Evolutionary conservation across 1,284 basidiomycete genomes (phyloP).

Genomic region (Mycena citricolor): DNA sequence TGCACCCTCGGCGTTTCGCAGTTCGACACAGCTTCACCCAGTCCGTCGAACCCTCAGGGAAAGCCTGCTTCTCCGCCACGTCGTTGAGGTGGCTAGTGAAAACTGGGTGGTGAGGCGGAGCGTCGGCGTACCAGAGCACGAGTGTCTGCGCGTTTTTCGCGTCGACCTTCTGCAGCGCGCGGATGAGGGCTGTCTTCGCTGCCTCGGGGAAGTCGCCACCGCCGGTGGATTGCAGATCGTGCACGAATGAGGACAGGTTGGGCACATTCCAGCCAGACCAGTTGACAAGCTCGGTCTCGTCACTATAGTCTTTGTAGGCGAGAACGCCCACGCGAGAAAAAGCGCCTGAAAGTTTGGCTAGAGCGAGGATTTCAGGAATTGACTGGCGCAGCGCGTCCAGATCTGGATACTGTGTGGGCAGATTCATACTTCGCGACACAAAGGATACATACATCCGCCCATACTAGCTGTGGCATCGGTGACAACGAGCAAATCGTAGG

Average conservation of each 20-base stretch:
- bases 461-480: slow-evolving; percentile 25
- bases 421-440: neutral
- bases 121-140: slow-evolving; percentile 29
- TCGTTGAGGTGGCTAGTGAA: slow-evolving; percentile 19
- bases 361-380: slow-evolving; percentile 27
- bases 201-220: slow-evolving; percentile 30
- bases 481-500: slow-evolving; percentile 22
- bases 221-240: slow-evolving; percentile 16
- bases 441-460: slow-evolving; percentile 17
- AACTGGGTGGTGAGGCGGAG: slow-evolving; percentile 26
- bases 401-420: slow-evolving; percentile 10
- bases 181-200: slow-evolving; percentile 28
- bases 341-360: slow-evolving; percentile 27
- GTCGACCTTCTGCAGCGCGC: slow-evolving; percentile 24
- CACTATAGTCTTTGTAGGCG: slow-evolving; percentile 27
- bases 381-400: slow-evolving; percentile 23
- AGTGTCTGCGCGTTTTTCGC: slow-evolving; percentile 25
- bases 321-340: slow-evolving; percentile 28
- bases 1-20: slow-evolving; percentile 23
- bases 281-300: slow-evolving; percentile 19
- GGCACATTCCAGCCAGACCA: slow-evolving; percentile 28
- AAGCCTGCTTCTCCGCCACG: slow-evolving; percentile 22
- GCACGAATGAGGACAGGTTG: slow-evolving; percentile 22
- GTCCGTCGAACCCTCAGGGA: slow-evolving; percentile 24
- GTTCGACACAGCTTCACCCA: slow-evolving; percentile 28